These are phyloP conservation scores for Misopates orontium DNA, from an alignment of 257 asterid genomes.

Conservation along the genomic window DNA sequence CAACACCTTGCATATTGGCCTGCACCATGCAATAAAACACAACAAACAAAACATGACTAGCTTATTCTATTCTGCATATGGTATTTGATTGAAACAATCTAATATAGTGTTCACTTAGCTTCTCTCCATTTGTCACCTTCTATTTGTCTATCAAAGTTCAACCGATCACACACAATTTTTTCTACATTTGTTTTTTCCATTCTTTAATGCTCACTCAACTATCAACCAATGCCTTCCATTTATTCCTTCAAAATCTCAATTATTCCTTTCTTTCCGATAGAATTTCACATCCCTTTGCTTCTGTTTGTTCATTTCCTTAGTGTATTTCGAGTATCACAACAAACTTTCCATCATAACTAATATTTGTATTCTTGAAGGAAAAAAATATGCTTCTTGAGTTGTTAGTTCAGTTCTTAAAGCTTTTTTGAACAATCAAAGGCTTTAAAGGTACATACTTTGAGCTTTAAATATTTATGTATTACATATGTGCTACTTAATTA, in stretches of 20 bases:
- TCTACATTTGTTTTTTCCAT: conserved; percentile 23
- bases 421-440: conserved; percentile 22
- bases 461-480: background rate
- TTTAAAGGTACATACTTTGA: conserved; percentile 18
- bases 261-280: conserved; percentile 15
- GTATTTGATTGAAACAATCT: too few relatives aligned
- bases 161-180: conserved; percentile 23
- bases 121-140: conserved; percentile 45
- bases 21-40: too few relatives aligned
- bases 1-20: too few relatives aligned
- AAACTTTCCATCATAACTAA: conserved; percentile 13
- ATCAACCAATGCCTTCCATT: conserved; percentile 31
- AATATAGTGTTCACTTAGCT: conserved; percentile 16
- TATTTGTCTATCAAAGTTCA: conserved; percentile 29
- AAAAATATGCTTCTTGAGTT: conserved; percentile 2
- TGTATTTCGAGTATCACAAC: conserved; percentile 15
- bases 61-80: too few relatives aligned
- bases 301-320: conserved; percentile 8
- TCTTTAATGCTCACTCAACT: conserved; percentile 12
- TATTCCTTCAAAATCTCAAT: conserved; percentile 27
- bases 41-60: too few relatives aligned
- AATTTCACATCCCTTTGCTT: conserved; percentile 13
- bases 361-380: conserved; percentile 21
- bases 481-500: background rate
- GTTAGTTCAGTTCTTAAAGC: conserved; percentile 9